Percentiles rank a stretch among this genome's conserved stretches.
Evolutionary conservation across 306 rosid species (phyloP).

Genomic region (Psophocarpus tetragonolobus): DNA sequence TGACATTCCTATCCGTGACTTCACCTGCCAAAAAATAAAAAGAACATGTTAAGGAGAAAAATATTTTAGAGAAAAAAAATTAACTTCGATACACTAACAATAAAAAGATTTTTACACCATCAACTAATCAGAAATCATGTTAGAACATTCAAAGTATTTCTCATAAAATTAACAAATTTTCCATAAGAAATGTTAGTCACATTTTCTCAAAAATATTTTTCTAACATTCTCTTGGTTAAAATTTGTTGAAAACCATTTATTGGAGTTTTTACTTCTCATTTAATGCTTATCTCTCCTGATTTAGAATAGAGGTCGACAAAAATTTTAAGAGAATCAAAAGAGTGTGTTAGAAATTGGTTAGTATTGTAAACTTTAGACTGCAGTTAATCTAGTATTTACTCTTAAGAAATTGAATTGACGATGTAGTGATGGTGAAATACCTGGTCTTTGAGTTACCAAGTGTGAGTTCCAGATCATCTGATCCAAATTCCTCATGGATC

Average conservation of each 20-base stretch:
- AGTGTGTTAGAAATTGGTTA: no score
- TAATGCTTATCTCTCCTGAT: no score
- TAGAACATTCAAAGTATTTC: no score
- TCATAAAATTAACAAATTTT: no score
- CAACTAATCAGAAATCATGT: neutral
- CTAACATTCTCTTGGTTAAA: no score
- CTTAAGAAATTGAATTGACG: neutral
- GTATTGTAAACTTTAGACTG: neutral
- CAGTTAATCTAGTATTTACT: neutral
- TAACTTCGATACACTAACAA: neutral
- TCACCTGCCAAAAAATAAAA: slow-evolving; percentile 52
- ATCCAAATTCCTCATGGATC: slow-evolving; percentile 81
- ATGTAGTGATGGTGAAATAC: slow-evolving; percentile 32
- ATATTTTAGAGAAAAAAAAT: neutral
- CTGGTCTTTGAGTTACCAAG: slow-evolving; percentile 93
- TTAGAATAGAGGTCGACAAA: no score
- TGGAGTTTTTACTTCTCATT: no score
- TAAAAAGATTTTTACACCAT: neutral
- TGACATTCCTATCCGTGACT: slow-evolving; percentile 23
- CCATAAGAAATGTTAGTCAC: no score
- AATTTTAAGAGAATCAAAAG: no score
- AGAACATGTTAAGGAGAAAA: neutral
- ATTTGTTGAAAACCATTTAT: no score
- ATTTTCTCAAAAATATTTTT: no score
- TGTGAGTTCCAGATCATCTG: slow-evolving; percentile 96